Percentiles rank a stretch among this genome's conserved stretches.
phyloP scores from a whole-genome alignment of 441 rosid genomes.

The Erodium moschatum region DNA sequence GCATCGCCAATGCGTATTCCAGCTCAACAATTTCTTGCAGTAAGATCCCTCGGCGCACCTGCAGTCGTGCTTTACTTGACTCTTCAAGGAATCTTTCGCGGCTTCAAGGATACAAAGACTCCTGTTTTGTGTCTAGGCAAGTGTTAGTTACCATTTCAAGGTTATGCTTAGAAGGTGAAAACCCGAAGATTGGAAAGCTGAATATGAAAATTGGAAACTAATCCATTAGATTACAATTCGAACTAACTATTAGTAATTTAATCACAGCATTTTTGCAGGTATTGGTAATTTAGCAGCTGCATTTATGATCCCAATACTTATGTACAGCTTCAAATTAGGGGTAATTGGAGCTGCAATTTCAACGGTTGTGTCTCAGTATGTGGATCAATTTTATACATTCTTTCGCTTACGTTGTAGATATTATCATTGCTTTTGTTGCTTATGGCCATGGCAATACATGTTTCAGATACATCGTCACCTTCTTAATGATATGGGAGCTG shows the following conservation, averaged over 20 bases:
- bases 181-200: too few relatives aligned
- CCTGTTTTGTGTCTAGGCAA: slow-evolving; percentile 78
- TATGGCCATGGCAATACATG: slow-evolving; percentile 14
- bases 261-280: slow-evolving; percentile 43
- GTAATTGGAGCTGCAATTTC: slow-evolving; percentile 84
- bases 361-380: slow-evolving; percentile 80
- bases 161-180: too few relatives aligned
- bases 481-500: slow-evolving; percentile 51
- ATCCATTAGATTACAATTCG: too few relatives aligned
- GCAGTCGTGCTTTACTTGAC: slow-evolving; percentile 81
- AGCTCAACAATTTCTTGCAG: slow-evolving; percentile 55
- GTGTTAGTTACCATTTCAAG: slow-evolving; percentile 22
- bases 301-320: slow-evolving; percentile 61
- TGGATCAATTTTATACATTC: slow-evolving; percentile 7
- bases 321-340: slow-evolving; percentile 61
- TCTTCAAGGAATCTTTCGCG: slow-evolving; percentile 91
- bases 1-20: slow-evolving; percentile 68
- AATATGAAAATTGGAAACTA: too few relatives aligned
- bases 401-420: slow-evolving; percentile 3
- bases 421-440: not conserved
- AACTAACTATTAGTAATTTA: too few relatives aligned
- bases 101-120: slow-evolving; percentile 82
- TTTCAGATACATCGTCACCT: slow-evolving; percentile 60
- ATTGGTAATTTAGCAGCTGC: slow-evolving; percentile 63
- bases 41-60: slow-evolving; percentile 88